Conservation (phyloP, 768 basidiomycete genomes). For the Sporobolomyces roseus region DNA sequence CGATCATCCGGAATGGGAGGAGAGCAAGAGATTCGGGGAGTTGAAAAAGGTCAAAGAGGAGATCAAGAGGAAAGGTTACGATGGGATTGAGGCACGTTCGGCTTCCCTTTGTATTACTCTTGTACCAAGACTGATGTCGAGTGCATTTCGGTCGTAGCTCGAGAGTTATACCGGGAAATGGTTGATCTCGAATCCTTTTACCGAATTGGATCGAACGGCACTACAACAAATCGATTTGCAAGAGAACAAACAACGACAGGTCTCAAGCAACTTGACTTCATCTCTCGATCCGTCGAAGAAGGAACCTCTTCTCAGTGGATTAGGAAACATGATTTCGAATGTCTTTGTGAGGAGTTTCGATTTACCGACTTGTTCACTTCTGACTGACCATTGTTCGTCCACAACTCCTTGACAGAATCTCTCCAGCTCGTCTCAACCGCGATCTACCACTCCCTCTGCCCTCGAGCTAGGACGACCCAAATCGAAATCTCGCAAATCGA, state of each 20-base stretch:
- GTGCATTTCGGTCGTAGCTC: not conserved
- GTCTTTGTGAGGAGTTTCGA: too few relatives aligned
- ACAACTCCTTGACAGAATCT: too few relatives aligned
- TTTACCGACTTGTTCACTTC: too few relatives aligned
- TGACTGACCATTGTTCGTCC: too few relatives aligned
- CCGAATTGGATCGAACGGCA: conserved; percentile 12
- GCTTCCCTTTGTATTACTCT: not conserved
- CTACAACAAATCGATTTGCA: conserved; percentile 17
- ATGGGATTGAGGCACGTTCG: conserved; percentile 6
- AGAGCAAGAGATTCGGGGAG: not conserved
- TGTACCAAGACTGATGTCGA: not conserved
- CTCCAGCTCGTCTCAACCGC: too few relatives aligned
- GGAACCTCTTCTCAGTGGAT: too few relatives aligned
- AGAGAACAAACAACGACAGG: conserved; percentile 10
- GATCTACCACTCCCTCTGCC: not conserved
- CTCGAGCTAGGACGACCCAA: not conserved
- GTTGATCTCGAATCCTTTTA: conserved; percentile 16
- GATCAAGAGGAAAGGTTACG: not conserved
- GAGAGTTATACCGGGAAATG: not conserved
- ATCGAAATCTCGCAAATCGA: not conserved
- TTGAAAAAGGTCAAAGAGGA: conserved; percentile 3
- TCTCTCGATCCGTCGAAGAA: too few relatives aligned
- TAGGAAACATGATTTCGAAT: too few relatives aligned
- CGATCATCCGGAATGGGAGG: conserved; percentile 4
- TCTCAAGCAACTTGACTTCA: too few relatives aligned